These are phyloP conservation scores for Hymenotorrendiella dingleyae DNA, from an alignment of 2,329 filamentous ascomycete genomes.

Conservation along the genomic window DNA sequence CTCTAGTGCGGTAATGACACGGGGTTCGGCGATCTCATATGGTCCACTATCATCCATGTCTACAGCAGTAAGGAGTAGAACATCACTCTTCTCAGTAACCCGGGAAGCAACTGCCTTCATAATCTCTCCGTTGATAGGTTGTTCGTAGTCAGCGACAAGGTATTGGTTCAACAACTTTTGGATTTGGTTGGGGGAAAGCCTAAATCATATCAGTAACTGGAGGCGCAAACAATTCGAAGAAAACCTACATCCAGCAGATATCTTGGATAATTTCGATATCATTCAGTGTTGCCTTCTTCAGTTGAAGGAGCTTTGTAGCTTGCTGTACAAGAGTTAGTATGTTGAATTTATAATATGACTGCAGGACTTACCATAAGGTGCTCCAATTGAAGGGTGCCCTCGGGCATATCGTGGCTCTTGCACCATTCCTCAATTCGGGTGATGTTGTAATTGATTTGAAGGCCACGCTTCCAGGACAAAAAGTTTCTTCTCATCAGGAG, in stretches of 20 bases:
- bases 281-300: conserved; percentile 98
- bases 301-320: conserved; percentile 94
- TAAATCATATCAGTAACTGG: conserved; percentile 32
- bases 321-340: conserved; percentile 48
- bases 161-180: conserved; percentile 99
- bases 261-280: conserved; percentile 99
- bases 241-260: conserved; percentile 96
- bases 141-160: conserved; percentile 96
- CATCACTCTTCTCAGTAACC: conserved; percentile 97
- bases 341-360: neutral
- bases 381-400: conserved; percentile 93
- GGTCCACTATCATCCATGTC: conserved; percentile 99
- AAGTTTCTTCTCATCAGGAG: conserved; percentile 97
- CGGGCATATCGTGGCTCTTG: conserved; percentile 99
- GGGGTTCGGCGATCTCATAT: conserved; percentile 95
- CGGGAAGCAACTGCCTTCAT: conserved; percentile 98
- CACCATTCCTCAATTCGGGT: conserved; percentile 99
- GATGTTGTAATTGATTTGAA: conserved; percentile 99
- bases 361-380: conserved; percentile 75
- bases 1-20: conserved; percentile 91
- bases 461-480: conserved; percentile 96
- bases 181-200: conserved; percentile 96
- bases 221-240: neutral
- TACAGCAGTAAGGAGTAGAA: conserved; percentile 85
- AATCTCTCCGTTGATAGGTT: conserved; percentile 98